Evolutionary conservation across 495 filamentous ascomycete species (phyloP), one percentile per base, ranked within the genome.

Genomic region (Hypoxylon rickii): DNA sequence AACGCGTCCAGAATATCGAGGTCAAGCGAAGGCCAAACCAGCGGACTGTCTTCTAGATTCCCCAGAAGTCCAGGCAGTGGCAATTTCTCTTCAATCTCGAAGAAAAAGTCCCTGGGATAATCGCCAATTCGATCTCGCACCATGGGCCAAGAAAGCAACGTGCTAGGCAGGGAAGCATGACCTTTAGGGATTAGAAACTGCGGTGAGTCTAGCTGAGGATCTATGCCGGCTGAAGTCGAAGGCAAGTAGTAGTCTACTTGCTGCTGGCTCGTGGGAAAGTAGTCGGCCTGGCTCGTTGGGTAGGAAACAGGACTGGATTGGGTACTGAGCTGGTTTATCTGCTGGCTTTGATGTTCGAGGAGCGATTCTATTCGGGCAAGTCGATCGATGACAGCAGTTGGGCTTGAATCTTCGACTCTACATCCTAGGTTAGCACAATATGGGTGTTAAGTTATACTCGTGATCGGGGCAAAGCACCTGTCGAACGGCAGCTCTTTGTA

Each of bases 401-500:
- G 65, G 39, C 65, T 56, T 39, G 65, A 21, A 29, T 61, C 51
- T 61, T 68, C 62, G 38, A 61, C 63, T 60, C 62, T 67, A 44
- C 2, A 46, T 26, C 34, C 13, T 26, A 29, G 12, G 37, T 60
- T 32, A 63, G 43, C 29, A 51, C 22, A 42, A 36, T 15, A 22
- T 19, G 17, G 19, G 38, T 31, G 16, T 49, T 22, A 24, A 43
- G 22, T 24, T 34, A 33, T 11, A 16, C 20, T 20, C 17, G 36
- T 22, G 19, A 16, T 33, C 11, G 21, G 41, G n/a, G 18, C 8
- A 10, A 32, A 34, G 34, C 42, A 70, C 67, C 67, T 63, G 10
- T 70, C 67, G 32, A 63, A 68, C 2, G 67, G 67, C 13, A 68
- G 60, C 20, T 70, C 67, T 48, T 70, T 67, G 58, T 70, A 70